These are phyloP conservation scores for Somion occarium DNA, from an alignment of 1,284 basidiomycete species.

Conservation along the genomic window DNA sequence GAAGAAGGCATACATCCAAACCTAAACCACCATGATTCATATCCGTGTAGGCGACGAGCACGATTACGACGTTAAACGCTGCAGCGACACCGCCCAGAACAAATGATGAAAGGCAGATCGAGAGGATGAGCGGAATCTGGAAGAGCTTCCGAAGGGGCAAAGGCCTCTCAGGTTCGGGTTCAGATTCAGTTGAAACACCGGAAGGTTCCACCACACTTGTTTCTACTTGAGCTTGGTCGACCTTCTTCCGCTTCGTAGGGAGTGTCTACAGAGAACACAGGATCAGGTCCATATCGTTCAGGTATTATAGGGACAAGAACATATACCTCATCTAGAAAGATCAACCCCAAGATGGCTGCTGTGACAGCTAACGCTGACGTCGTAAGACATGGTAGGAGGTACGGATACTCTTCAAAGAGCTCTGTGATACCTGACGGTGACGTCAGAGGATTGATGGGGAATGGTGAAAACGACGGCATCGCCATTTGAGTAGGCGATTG, in stretches of 20 bases:
- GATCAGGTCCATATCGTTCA: no score
- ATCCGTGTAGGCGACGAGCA: constrained; percentile 60
- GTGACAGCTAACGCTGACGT: constrained; percentile 28
- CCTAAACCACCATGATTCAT: constrained; percentile 52
- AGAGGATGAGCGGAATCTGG: constrained; percentile 46
- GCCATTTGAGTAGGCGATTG: not conserved
- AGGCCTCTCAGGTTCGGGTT: no score
- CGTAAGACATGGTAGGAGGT: constrained; percentile 53
- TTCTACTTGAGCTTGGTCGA: constrained; percentile 11
- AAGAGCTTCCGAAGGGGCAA: constrained; percentile 33
- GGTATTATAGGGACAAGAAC: no score
- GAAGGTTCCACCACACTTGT: no score
- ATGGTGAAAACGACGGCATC: not conserved
- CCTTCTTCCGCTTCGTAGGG: not conserved
- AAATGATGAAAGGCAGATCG: constrained; percentile 50
- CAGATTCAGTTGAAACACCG: no score
- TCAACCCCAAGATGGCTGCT: constrained; percentile 35
- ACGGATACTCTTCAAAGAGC: constrained; percentile 48
- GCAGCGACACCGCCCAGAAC: constrained; percentile 51
- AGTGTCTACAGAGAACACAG: not conserved
- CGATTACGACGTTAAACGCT: constrained; percentile 60
- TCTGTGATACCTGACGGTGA: not conserved
- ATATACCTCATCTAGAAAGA: constrained; percentile 53
- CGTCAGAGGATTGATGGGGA: not conserved
- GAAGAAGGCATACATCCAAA: constrained; percentile 41